Conservation (phyloP, 345 rosid species). For the Acer negundo region DNA sequence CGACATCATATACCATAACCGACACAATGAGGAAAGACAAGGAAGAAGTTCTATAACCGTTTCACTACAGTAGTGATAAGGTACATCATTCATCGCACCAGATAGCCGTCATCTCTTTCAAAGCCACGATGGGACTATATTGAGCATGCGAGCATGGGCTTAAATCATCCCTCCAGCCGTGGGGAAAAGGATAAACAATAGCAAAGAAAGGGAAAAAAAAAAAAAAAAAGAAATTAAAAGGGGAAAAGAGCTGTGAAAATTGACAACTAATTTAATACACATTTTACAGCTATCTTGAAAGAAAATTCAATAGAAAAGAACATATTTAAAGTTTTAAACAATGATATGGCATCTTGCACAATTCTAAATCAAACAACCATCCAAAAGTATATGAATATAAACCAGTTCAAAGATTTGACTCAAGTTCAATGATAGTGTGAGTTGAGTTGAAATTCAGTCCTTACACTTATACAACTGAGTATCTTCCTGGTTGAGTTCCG, state of each 20-base stretch:
- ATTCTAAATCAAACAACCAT: neutral
- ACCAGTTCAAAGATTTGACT: slow-evolving; percentile 1
- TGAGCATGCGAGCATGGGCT: slow-evolving; percentile 38
- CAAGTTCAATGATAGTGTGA: neutral
- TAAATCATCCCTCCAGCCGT: slow-evolving; percentile 39
- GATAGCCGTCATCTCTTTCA: slow-evolving; percentile 31
- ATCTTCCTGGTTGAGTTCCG: slow-evolving; percentile 87
- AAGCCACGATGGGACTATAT: slow-evolving; percentile 26
- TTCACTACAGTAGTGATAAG: slow-evolving; percentile 16
- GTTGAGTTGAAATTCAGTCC: slow-evolving; percentile 29
- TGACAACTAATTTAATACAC: slow-evolving; percentile 20
- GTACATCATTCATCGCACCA: slow-evolving; percentile 33
- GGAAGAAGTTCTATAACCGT: slow-evolving; percentile 16
- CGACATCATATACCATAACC: slow-evolving; percentile 8
- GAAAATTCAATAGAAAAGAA: slow-evolving; percentile 2
- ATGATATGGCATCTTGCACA: neutral
- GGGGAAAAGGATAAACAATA: slow-evolving; percentile 22
- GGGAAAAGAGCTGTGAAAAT: slow-evolving; percentile 19
- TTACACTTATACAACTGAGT: slow-evolving; percentile 82
- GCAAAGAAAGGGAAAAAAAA: slow-evolving; percentile 7
- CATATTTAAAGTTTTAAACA: neutral
- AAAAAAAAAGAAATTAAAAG: slow-evolving; percentile 22
- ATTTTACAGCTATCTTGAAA: slow-evolving; percentile 17
- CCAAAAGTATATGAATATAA: neutral
- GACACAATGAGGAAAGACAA: neutral